Conservation (phyloP, 768 basidiomycete genomes). For the Hericium rajendrae region DNA sequence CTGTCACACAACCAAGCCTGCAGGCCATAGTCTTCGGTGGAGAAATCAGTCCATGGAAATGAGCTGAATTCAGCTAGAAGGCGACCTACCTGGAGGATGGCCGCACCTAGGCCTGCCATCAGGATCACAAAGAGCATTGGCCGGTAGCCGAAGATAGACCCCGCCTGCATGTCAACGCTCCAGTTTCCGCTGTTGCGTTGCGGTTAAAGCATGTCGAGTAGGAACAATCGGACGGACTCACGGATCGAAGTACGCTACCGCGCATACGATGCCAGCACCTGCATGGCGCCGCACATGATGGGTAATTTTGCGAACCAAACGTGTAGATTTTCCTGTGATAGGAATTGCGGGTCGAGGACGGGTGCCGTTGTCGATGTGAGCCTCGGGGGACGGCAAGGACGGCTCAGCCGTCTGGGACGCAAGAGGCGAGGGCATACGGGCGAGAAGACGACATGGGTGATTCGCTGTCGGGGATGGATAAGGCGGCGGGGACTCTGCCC, state of each 20-base stretch:
- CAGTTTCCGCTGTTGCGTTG: conserved; percentile 50
- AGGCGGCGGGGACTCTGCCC: not conserved
- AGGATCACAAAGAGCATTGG: conserved; percentile 75
- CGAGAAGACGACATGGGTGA: not conserved
- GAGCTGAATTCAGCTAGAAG: not conserved
- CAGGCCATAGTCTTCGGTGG: conserved; percentile 56
- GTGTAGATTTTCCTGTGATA: not conserved
- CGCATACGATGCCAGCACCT: conserved; percentile 79
- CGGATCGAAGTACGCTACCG: conserved; percentile 88
- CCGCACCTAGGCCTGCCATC: conserved; percentile 72
- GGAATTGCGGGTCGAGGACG: not conserved
- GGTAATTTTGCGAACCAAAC: conserved; percentile 8
- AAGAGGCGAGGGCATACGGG: conserved; percentile 4
- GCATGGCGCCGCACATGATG: conserved; percentile 53
- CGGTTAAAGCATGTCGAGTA: not conserved
- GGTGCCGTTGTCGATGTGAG: too few species aligned
- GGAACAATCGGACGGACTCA: conserved; percentile 27
- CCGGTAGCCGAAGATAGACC: conserved; percentile 76
- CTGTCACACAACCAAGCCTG: conserved; percentile 75
- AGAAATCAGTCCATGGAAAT: conserved; percentile 1
- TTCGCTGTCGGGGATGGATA: not conserved
- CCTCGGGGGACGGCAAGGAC: too few species aligned
- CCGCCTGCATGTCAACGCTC: conserved; percentile 85
- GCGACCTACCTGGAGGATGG: conserved; percentile 61
- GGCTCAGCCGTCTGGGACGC: not conserved